These are phyloP conservation scores for Suillus discolor DNA, from an alignment of 768 basidiomycete genomes.

Conservation along the genomic window DNA sequence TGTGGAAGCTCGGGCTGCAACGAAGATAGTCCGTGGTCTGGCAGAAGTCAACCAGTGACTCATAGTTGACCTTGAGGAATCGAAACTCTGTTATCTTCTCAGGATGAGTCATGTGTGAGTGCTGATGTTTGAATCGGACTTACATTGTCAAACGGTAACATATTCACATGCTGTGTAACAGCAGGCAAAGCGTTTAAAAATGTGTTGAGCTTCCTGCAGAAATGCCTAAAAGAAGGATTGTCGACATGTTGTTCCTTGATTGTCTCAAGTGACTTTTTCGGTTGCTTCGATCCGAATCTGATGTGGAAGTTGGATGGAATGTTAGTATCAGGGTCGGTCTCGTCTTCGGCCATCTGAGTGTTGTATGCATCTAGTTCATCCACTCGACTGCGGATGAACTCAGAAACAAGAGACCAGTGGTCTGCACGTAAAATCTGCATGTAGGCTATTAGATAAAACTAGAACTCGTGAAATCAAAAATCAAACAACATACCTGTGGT, in stretches of 20 bases:
- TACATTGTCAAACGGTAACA: too few species aligned
- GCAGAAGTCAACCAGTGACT: slow-evolving; percentile 31
- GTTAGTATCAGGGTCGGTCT: background rate
- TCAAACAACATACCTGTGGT: slow-evolving; percentile 30
- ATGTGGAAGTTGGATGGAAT: background rate
- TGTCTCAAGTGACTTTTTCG: background rate
- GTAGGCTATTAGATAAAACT: background rate
- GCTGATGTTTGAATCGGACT: background rate
- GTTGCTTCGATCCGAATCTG: background rate
- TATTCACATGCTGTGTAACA: too few species aligned
- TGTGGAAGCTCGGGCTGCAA: slow-evolving; percentile 33
- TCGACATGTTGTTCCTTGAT: background rate
- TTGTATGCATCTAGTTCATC: slow-evolving; percentile 22
- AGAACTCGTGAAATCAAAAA: background rate
- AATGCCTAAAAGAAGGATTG: background rate
- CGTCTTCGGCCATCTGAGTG: background rate
- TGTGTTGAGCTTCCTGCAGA: background rate
- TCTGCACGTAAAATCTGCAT: slow-evolving; percentile 11
- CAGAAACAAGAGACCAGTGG: slow-evolving; percentile 5
- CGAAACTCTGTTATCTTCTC: slow-evolving; percentile 29
- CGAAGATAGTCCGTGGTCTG: slow-evolving; percentile 28
- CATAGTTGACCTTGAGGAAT: slow-evolving; percentile 30
- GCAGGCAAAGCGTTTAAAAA: background rate
- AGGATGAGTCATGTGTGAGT: background rate
- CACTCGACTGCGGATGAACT: slow-evolving; percentile 11